Base-by-base conservation (phyloP, 148 eudicot genomes). In the Linanthus parryae region DNA sequence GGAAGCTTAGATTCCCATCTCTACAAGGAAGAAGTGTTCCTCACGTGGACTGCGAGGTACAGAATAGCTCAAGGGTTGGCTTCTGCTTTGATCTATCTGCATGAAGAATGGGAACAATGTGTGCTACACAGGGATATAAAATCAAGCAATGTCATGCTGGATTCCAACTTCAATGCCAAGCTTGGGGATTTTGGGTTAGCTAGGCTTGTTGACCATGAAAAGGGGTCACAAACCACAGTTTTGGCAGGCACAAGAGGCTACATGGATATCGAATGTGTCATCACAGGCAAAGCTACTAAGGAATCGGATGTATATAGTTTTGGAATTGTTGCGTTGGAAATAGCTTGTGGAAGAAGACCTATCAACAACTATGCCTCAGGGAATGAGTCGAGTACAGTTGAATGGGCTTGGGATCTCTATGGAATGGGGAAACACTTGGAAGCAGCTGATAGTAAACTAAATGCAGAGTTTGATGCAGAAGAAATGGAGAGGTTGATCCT, bases 361-460 rank as follows among this genome's bases (percentile, higher is more conserved):
- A 48, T 48, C 27, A 26, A 27, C n/a, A 34, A 48, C 21, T 7
- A 28, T 3, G 53, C 53, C 8, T 8, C 8, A 48, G 53, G 30
- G 36, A 48, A 48, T 20, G 18, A 48, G 30, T n/a, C 30, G 30
- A 48, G 53, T 14, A 8, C 30, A 1, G 53, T 48, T 11, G 53
- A 48, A 36, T 48, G 53, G 53, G 53, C 30, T 48, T 48, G 53
- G 53, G 53, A 48, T 21, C 53, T 48, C 17, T 48, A 48, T 10
- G 36, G 36, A 15, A 14, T 48, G 36, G 53, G 36, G 18, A 48
- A 16, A 8, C 13, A 26, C 12, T n/a, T 28, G 8, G 53, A 48
- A 15, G 53, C 36, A 7, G 36, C 25, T 28, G 53, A 48, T 28
- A 1, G 3, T 12, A 48, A 48, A 15, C 18, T 48, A n/a, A 16